Conservation (phyloP, 306 rosid genomes). For the Cucurbita maxima region DNA sequence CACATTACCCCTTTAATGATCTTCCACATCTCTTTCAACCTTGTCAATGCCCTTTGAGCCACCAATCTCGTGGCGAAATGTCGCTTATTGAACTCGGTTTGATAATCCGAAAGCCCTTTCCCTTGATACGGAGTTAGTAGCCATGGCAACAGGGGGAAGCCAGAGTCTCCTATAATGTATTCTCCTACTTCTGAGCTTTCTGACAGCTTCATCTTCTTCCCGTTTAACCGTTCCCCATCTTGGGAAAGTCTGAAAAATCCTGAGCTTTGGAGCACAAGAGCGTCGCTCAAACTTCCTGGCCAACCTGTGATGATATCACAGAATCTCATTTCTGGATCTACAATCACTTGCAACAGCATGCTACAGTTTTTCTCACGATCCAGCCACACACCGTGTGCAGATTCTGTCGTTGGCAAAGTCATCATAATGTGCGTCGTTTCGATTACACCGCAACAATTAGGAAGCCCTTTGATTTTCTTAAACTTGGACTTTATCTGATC, state of each 20-base stretch:
- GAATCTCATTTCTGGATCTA: constrained; percentile 68
- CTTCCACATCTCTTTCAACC: constrained; percentile 70
- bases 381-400: constrained; percentile 49
- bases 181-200: constrained; percentile 43
- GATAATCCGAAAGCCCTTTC: constrained; percentile 31
- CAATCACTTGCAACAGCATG: constrained; percentile 77
- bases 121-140: constrained; percentile 63
- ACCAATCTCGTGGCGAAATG: constrained; percentile 49
- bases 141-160: constrained; percentile 75
- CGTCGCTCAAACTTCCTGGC: constrained; percentile 78
- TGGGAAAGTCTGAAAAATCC: constrained; percentile 39
- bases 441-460: constrained; percentile 80
- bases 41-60: constrained; percentile 57
- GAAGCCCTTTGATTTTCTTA: constrained; percentile 46
- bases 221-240: constrained; percentile 49
- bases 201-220: constrained; percentile 22
- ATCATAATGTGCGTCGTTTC: constrained; percentile 73
- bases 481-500: constrained; percentile 52
- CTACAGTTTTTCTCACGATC: constrained; percentile 73
- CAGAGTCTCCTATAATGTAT: constrained; percentile 55
- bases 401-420: constrained; percentile 55
- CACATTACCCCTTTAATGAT: constrained; percentile 79
- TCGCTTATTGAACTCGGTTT: constrained; percentile 44
- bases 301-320: constrained; percentile 66
- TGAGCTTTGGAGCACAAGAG: constrained; percentile 44